These are phyloP conservation scores for Pinus taeda DNA, from an alignment of 75 land plant species.

Conservation along the genomic window DNA sequence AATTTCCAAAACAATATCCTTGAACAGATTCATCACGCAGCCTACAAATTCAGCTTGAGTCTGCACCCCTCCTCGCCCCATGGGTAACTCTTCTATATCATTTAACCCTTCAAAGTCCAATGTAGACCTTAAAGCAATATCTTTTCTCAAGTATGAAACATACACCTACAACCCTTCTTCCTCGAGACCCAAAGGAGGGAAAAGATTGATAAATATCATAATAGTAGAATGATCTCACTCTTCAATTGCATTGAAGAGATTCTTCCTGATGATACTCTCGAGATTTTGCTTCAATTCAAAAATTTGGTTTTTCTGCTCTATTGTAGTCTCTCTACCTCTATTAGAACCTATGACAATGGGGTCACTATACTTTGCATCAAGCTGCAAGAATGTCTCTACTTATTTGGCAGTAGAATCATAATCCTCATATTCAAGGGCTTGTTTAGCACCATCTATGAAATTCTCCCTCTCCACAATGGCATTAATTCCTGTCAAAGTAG, in stretches of 20 bases:
- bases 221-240: conserved; percentile 59
- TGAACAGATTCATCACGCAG: conserved; percentile 68
- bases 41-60: conserved; percentile 48
- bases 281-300: conserved; percentile 53
- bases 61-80: not conserved
- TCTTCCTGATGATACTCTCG: conserved; percentile 55
- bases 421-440: conserved; percentile 59
- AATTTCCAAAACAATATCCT: conserved; percentile 76
- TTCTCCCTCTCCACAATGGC: conserved; percentile 71
- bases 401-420: conserved; percentile 62
- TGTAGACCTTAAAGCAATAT: conserved; percentile 54
- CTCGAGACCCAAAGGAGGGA: conserved; percentile 54
- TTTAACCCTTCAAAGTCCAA: conserved; percentile 57
- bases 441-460: conserved; percentile 68
- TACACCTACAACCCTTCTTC: conserved; percentile 78
- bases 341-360: conserved; percentile 5
- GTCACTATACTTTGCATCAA: conserved; percentile 53
- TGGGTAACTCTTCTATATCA: conserved; percentile 37
- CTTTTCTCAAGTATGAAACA: conserved; percentile 75
- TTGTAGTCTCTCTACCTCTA: conserved; percentile 7
- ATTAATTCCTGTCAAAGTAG: conserved; percentile 63
- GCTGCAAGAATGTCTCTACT: conserved; percentile 58
- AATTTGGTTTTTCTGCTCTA: conserved; percentile 67
- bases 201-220: conserved; percentile 63
- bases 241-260: conserved; percentile 57